Evolutionary conservation across 441 rosid species (phyloP), one percentile per base, ranked within the genome.

Genomic region (Eutrema salsugineum): DNA sequence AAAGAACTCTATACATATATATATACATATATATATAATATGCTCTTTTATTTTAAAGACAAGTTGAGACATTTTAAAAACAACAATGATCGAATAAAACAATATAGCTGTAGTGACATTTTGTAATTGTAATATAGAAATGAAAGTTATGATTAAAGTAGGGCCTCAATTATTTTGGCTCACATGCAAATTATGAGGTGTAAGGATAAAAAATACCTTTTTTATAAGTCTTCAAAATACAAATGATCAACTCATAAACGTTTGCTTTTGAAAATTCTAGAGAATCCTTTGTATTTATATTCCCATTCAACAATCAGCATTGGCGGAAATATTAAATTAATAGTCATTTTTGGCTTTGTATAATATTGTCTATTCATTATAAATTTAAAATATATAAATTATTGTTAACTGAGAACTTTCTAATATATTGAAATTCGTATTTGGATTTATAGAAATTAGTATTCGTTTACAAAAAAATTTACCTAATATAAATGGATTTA

Each of bases 141-240:
- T 54, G 60, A 63, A 68, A 32, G 79, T 47, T 63, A 75, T 75
- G 74, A 75, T 75, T 68, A 62, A 36, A 48, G 79, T 75, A 68
- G 70, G 78, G 38, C 74, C 74, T 75, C 79, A 62, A 75, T 75
- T 75, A 75, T 75, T 75, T 75, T 19, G 75, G 70, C 70, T 68
- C 79, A 75, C 79, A 75, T 75, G 79, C 75, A 75, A 62, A 68
- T 68, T 68, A 54, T 75, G 65, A 75, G 74, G 74, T 75, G 74
- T 55, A 75, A 54, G 65, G 74, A 75, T 75, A 68, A 54, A 68
- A 53, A 75, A 68, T 68, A 11, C 51, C 51, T 68, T 62, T 75
- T n/a, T 24, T 36, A 8, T n/a, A 43, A 60, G 51, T 75, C 51
- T 68, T 62, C 65, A 44, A 54, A 60, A 75, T 30, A 62, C 28